phyloP scores from a whole-genome alignment of 768 basidiomycete genomes.

The Paxillus rubicundulus region DNA sequence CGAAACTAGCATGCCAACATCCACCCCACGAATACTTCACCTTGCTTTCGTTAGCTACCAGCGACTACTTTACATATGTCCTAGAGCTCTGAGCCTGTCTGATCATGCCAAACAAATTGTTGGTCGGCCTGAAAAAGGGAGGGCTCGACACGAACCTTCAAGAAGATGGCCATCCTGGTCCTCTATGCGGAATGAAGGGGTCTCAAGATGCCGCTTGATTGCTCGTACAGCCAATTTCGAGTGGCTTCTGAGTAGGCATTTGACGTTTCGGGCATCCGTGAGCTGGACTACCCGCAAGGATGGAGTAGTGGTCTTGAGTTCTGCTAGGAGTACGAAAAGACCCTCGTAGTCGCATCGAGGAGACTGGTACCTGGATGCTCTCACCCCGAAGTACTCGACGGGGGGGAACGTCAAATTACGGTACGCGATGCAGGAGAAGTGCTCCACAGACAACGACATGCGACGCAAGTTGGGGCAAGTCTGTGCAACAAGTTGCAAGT shows the following conservation, averaged over 20 bases:
- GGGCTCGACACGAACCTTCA: conserved; percentile 14
- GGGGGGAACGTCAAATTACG: conserved; percentile 9
- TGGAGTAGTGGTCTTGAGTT: conserved; percentile 9
- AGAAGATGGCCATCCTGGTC: conserved; percentile 20
- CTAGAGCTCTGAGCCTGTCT: conserved; percentile 15
- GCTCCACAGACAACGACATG: conserved; percentile 15
- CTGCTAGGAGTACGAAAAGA: conserved; percentile 13
- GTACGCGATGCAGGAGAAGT: conserved; percentile 1
- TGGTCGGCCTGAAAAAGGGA: not conserved
- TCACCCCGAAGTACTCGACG: conserved; percentile 17
- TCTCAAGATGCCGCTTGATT: conserved; percentile 9
- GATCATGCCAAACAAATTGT: not conserved
- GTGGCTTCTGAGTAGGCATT: conserved; percentile 17
- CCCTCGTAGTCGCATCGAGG: not conserved
- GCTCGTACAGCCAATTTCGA: conserved; percentile 6
- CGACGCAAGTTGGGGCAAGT: conserved; percentile 17
- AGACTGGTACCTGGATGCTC: not conserved
- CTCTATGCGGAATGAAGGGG: conserved; percentile 17
- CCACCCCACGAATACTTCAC: too few species aligned
- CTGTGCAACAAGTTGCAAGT: conserved; percentile 7
- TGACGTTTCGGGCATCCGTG: conserved; percentile 11
- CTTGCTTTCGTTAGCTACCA: too few species aligned
- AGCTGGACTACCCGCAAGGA: conserved; percentile 24
- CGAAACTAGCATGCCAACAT: not conserved
- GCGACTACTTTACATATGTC: not conserved